Percentiles rank a stretch among this genome's conserved stretches.
These are phyloP conservation scores for Lachnellula hyalina DNA, from an alignment of 2,329 filamentous ascomycete genomes.

Conservation along the genomic window DNA sequence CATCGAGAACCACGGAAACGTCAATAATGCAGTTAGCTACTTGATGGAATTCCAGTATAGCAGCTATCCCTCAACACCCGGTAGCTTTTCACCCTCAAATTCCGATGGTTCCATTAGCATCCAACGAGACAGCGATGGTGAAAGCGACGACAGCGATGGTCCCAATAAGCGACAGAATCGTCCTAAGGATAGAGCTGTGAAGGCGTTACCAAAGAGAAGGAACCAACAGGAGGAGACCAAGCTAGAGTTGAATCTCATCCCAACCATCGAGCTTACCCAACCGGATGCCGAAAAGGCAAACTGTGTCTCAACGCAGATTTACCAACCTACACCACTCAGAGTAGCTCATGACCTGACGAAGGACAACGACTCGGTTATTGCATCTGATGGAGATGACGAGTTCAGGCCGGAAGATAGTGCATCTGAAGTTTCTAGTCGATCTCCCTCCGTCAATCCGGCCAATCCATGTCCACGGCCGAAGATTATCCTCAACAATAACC, in stretches of 20 bases:
- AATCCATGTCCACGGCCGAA: background rate
- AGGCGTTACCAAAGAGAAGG: background rate
- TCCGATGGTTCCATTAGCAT: conserved; percentile 40
- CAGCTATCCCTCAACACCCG: conserved; percentile 22
- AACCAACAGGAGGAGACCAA: background rate
- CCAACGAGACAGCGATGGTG: conserved; percentile 45
- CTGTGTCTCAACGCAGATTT: background rate
- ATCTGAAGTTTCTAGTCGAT: conserved; percentile 3
- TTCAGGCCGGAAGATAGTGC: background rate
- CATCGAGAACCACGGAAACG: conserved; percentile 52
- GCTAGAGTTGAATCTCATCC: background rate
- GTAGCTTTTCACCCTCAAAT: conserved; percentile 30
- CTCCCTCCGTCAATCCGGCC: background rate
- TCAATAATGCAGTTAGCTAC: conserved; percentile 47
- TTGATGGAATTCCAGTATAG: conserved; percentile 41
- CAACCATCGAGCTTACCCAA: background rate
- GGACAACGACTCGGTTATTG: background rate
- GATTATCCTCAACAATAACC: conserved; percentile 5
- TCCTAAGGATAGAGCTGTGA: conserved; percentile 4
- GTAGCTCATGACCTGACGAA: background rate
- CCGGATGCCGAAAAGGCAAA: background rate
- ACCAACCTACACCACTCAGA: background rate
- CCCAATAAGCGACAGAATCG: conserved; percentile 43
- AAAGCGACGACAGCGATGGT: conserved; percentile 37
- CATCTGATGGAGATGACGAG: background rate